These are phyloP conservation scores for Colletotrichum gigasporum DNA, from an alignment of 2,329 filamentous ascomycete genomes.

Conservation along the genomic window DNA sequence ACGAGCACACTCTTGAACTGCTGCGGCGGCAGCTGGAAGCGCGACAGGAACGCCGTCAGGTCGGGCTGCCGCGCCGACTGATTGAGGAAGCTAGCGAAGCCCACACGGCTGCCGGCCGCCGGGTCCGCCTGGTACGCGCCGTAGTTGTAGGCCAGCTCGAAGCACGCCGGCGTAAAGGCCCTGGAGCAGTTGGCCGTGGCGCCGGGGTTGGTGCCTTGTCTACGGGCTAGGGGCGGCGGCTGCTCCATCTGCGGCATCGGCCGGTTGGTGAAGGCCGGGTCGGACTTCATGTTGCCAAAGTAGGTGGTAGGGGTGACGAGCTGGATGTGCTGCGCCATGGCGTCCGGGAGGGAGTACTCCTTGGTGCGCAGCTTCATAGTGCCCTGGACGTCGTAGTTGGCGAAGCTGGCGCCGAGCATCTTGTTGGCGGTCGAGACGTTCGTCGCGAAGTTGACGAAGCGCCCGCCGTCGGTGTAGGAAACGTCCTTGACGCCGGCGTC, in stretches of 20 bases:
- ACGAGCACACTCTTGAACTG: conserved; percentile 53
- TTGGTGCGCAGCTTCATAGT: conserved; percentile 44
- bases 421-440: conserved; percentile 46
- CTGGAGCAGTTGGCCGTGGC: conserved; percentile 38
- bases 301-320: conserved; percentile 56
- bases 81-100: conserved; percentile 62
- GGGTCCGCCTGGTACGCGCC: conserved; percentile 54
- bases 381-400: conserved; percentile 49
- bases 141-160: conserved; percentile 59
- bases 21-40: conserved; percentile 51
- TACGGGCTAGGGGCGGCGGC: conserved; percentile 3
- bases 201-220: conserved; percentile 29
- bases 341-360: conserved; percentile 41
- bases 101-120: conserved; percentile 56
- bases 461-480: conserved; percentile 31
- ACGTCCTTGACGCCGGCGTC: conserved; percentile 31
- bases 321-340: conserved; percentile 49
- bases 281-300: conserved; percentile 47
- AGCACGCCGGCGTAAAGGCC: conserved; percentile 55
- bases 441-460: conserved; percentile 45
- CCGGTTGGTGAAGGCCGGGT: conserved; percentile 20
- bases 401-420: conserved; percentile 53
- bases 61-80: conserved; percentile 58
- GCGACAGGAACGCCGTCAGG: conserved; percentile 45
- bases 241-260: neutral